Evolutionary conservation across 1,139 yeast species (phyloP).

Genomic region (Yamadazyma atlantica): DNA sequence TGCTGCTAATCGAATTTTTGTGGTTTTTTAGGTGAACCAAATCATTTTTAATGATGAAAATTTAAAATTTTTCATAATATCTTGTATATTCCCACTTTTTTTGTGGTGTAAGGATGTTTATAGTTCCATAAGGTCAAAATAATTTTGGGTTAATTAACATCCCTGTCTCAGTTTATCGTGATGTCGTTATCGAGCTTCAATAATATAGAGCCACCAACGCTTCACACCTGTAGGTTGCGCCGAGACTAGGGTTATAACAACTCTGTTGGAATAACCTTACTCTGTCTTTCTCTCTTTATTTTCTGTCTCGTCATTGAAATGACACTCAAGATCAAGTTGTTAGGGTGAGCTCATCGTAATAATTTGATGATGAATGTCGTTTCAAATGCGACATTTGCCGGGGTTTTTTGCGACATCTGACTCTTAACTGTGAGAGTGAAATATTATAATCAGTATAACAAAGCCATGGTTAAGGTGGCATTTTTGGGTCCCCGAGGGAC

Average conservation of each 20-base stretch:
- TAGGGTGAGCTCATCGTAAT: not conserved
- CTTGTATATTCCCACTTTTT: constrained; percentile 9
- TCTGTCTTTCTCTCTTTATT: constrained; percentile 4
- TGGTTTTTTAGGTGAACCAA: constrained; percentile 4
- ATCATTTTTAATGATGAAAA: not conserved
- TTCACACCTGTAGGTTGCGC: constrained; percentile 14
- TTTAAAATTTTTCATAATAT: constrained; percentile 2
- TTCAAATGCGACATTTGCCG: too few relatives aligned
- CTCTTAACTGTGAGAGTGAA: too few relatives aligned
- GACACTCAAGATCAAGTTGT: not conserved
- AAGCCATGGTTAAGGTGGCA: constrained; percentile 49
- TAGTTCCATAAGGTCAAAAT: constrained; percentile 30
- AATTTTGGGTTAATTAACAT: constrained; percentile 22
- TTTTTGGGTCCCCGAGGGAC: constrained; percentile 90
- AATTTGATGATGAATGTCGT: constrained; percentile 1
- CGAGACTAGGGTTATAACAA: constrained; percentile 11
- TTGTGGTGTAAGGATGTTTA: constrained; percentile 22
- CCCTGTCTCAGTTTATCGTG: constrained; percentile 37
- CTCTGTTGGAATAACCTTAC: constrained; percentile 1
- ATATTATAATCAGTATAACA: too few relatives aligned
- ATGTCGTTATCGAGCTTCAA: constrained; percentile 53
- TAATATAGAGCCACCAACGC: constrained; percentile 55
- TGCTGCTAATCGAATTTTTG: constrained; percentile 2
- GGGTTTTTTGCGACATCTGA: too few relatives aligned
- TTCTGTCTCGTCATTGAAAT: not conserved